These are phyloP conservation scores for Camellia japonica DNA, from an alignment of 148 eudicot genomes.

Conservation along the genomic window DNA sequence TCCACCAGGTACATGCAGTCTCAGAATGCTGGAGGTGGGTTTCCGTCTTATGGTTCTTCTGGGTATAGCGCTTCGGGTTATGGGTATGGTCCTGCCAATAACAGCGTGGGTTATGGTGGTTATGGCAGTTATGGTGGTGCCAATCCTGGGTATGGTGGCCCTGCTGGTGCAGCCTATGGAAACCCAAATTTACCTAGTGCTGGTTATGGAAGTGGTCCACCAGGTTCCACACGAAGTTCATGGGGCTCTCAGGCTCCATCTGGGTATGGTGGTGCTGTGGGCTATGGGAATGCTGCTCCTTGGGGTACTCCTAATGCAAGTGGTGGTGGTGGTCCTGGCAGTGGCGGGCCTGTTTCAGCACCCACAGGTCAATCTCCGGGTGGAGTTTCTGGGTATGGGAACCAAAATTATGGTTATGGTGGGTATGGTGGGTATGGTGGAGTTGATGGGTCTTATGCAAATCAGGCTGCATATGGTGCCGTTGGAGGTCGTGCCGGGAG, in stretches of 20 bases:
- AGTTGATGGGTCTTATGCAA: slow-evolving; percentile 52
- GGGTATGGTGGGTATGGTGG: slow-evolving; percentile 71
- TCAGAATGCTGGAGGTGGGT: slow-evolving; percentile 73
- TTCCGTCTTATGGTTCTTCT: slow-evolving; percentile 68
- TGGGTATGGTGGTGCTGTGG: slow-evolving; percentile 70
- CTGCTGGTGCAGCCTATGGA: slow-evolving; percentile 63
- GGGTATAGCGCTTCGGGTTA: slow-evolving; percentile 75
- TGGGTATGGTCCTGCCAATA: slow-evolving; percentile 73
- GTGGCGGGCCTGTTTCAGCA: slow-evolving; percentile 28
- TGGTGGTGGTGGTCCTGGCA: slow-evolving; percentile 34
- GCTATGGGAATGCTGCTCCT: slow-evolving; percentile 60
- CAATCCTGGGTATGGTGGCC: slow-evolving; percentile 65
- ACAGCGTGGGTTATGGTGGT: slow-evolving; percentile 73
- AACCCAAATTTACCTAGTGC: slow-evolving; percentile 61
- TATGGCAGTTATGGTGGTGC: slow-evolving; percentile 73
- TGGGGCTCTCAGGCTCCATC: slow-evolving; percentile 71
- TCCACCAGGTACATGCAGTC: slow-evolving; percentile 72
- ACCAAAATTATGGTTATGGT: slow-evolving; percentile 68
- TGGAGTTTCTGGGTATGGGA: slow-evolving; percentile 67
- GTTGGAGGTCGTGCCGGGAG: slow-evolving; percentile 44
- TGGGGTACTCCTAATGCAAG: slow-evolving; percentile 55
- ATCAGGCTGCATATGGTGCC: slow-evolving; percentile 45
- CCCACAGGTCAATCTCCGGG: slow-evolving; percentile 66
- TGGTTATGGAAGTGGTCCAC: slow-evolving; percentile 62
- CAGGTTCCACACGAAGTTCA: slow-evolving; percentile 59